Percentiles rank a stretch among this genome's conserved stretches.
phyloP scores from a whole-genome alignment of 2,329 filamentous ascomycete species.

The Chrysoporthe puriensis region DNA sequence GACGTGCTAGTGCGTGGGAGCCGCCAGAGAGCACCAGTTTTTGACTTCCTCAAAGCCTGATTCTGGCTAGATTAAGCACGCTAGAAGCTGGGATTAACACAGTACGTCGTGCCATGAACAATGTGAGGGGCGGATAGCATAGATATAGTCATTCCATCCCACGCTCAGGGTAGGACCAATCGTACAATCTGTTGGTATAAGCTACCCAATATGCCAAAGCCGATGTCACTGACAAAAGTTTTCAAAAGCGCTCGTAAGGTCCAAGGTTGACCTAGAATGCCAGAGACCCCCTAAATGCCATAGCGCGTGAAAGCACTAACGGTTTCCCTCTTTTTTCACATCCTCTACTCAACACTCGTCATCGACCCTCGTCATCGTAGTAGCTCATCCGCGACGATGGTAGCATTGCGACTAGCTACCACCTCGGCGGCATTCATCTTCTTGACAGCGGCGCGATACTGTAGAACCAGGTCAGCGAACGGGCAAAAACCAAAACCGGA shows the following conservation, averaged over 20 bases:
- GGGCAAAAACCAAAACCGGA: background rate
- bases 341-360: background rate
- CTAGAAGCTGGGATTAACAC: background rate
- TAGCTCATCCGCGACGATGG: conserved; percentile 23
- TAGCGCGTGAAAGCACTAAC: background rate
- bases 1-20: no score
- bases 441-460: conserved; percentile 40
- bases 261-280: background rate
- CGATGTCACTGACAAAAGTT: background rate
- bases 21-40: no score
- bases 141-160: background rate
- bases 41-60: background rate
- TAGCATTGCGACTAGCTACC: conserved; percentile 9
- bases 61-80: background rate
- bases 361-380: background rate
- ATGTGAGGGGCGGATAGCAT: background rate
- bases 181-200: background rate
- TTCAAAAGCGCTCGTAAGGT: background rate
- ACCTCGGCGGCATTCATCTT: conserved; percentile 28
- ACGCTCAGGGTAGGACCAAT: background rate
- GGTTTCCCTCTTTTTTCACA: background rate
- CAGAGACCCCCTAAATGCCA: background rate
- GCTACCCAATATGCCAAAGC: background rate
- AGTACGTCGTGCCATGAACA: background rate
- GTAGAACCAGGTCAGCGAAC: conserved; percentile 30